Percentiles rank a stretch among this genome's conserved stretches.
These are phyloP conservation scores for Xylaria cubensis DNA, from an alignment of 495 filamentous ascomycete species.

Conservation along the genomic window DNA sequence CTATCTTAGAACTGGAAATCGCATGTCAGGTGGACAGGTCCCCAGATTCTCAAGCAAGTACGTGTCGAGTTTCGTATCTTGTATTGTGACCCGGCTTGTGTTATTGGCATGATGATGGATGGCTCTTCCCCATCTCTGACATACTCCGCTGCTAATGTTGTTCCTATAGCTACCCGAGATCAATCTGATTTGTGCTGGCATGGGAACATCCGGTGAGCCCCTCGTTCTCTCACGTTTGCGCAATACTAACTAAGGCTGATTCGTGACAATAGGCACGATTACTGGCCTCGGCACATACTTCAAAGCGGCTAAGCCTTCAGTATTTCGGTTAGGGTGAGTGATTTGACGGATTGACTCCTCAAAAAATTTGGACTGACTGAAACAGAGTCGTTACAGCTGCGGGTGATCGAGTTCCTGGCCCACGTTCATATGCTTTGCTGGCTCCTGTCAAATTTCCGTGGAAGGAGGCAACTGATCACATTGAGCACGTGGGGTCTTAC, in stretches of 20 bases:
- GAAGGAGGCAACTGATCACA: constrained; percentile 58
- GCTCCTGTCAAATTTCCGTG: constrained; percentile 64
- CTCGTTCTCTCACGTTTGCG: background rate
- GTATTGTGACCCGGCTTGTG: background rate
- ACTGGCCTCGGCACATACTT: background rate
- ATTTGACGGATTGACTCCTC: background rate
- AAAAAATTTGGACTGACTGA: background rate
- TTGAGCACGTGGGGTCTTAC: constrained; percentile 60
- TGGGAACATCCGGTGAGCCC: background rate
- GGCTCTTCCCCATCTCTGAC: background rate
- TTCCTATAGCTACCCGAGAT: background rate
- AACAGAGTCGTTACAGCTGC: background rate
- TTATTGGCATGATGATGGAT: background rate
- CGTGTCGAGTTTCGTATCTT: background rate
- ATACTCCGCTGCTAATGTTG: background rate
- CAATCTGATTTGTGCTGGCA: background rate
- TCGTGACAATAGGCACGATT: background rate
- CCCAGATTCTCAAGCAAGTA: background rate
- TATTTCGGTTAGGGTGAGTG: background rate
- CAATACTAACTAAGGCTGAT: background rate
- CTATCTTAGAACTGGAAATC: background rate
- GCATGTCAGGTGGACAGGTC: background rate
- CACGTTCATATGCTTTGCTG: constrained; percentile 41
- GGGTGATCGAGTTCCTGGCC: background rate
- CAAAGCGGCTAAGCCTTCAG: background rate